These are phyloP conservation scores for Caryopteris hybrid DNA, from an alignment of 305 asterid genomes.

Conservation along the genomic window DNA sequence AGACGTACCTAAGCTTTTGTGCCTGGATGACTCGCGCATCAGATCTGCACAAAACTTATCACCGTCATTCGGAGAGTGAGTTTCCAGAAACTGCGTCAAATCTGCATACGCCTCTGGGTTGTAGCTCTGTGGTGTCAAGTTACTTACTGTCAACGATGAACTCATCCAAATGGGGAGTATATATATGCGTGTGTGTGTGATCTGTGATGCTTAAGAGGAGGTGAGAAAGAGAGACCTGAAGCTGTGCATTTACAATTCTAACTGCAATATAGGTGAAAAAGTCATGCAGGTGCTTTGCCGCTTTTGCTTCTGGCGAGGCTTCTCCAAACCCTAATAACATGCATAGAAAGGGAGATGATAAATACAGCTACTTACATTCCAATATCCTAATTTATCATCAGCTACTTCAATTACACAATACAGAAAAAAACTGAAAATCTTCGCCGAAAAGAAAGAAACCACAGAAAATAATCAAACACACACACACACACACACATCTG, in stretches of 20 bases:
- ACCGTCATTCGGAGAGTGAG: conserved; percentile 57
- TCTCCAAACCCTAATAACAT: conserved; percentile 57
- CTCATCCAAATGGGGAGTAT: neutral
- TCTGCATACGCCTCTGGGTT: conserved; percentile 71
- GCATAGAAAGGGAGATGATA: too few relatives aligned
- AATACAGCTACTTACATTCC: neutral
- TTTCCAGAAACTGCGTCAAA: conserved; percentile 58
- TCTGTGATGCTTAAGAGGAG: neutral
- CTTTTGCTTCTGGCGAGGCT: conserved; percentile 82
- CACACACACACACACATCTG: neutral
- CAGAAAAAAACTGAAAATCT: too few relatives aligned
- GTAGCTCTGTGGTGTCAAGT: conserved; percentile 63
- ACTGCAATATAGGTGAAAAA: conserved; percentile 81
- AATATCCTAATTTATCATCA: too few relatives aligned
- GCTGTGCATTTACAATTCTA: conserved; percentile 65
- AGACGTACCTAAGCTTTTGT: conserved; percentile 52
- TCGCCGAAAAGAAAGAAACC: too few relatives aligned
- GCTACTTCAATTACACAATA: too few relatives aligned
- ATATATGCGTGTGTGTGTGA: neutral
- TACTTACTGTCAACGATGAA: conserved; percentile 8
- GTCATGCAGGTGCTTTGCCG: conserved; percentile 73
- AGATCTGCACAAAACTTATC: conserved; percentile 71
- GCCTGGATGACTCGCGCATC: conserved; percentile 74
- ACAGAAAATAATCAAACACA: too few relatives aligned
- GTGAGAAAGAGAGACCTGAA: conserved; percentile 44